Conservation (phyloP, 306 rosid genomes). For the Glycine tomentella region DNA sequence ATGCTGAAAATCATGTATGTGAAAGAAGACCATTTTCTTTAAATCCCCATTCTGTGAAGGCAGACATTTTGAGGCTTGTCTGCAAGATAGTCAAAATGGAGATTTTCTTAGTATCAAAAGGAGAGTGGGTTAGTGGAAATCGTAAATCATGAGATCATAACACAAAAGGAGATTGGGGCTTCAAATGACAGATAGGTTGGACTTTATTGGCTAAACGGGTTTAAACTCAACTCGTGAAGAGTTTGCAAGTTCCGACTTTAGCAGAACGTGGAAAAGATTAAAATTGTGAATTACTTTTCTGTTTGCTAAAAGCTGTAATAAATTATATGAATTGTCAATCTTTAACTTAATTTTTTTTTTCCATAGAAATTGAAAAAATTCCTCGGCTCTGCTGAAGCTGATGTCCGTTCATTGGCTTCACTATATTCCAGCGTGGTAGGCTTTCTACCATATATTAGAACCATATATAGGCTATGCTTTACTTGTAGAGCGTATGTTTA, state of each 20-base stretch:
- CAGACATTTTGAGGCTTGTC: no score
- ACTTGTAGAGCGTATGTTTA: slow-evolving; percentile 43
- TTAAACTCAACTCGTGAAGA: not conserved
- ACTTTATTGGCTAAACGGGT: slow-evolving; percentile 25
- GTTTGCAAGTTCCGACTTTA: slow-evolving; percentile 27
- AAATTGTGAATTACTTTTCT: not conserved
- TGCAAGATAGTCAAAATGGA: no score
- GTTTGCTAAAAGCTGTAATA: not conserved
- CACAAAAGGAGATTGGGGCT: no score
- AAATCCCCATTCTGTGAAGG: no score
- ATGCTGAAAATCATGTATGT: not conserved
- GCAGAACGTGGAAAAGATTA: slow-evolving; percentile 16
- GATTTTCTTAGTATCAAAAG: no score
- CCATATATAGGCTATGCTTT: slow-evolving; percentile 22
- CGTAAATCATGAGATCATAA: no score
- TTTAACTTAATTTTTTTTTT: slow-evolving; percentile 37
- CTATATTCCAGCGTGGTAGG: slow-evolving; percentile 86
- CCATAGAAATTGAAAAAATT: slow-evolving; percentile 76
- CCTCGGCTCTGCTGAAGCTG: slow-evolving; percentile 85
- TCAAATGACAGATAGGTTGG: slow-evolving; percentile 39
- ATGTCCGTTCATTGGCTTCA: slow-evolving; percentile 88
- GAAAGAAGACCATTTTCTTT: no score
- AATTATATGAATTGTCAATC: not conserved
- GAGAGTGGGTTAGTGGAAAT: no score
- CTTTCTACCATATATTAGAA: slow-evolving; percentile 34